phyloP scores from a whole-genome alignment of 2,329 filamentous ascomycete species.

The Pseudonectria buxi region DNA sequence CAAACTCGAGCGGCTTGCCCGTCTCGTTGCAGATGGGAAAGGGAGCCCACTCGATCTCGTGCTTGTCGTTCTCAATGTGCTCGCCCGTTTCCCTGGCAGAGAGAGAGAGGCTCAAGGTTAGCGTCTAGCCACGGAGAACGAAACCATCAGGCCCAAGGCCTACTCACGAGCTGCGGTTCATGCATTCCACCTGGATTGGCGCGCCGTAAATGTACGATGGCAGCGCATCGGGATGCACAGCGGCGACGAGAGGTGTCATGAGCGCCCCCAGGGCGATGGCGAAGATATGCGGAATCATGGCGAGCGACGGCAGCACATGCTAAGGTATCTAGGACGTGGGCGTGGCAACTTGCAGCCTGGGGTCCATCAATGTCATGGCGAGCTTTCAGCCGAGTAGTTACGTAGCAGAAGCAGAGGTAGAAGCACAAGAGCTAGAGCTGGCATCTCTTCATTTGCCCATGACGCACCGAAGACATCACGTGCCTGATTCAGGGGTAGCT shows the following conservation, averaged over 20 bases:
- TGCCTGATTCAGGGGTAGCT: no score
- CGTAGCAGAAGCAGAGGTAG: no score
- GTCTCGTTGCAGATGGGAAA: constrained; percentile 92
- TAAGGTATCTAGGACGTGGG: not conserved
- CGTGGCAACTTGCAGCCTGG: no score
- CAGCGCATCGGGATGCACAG: constrained; percentile 35
- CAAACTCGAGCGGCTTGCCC: constrained; percentile 69
- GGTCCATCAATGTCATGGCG: no score
- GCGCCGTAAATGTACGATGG: constrained; percentile 62
- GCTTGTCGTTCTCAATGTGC: constrained; percentile 72
- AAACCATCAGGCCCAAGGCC: not conserved
- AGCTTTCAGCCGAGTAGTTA: no score
- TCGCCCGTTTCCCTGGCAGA: constrained; percentile 71
- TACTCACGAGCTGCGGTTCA: constrained; percentile 67
- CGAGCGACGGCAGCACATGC: not conserved
- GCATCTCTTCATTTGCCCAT: no score
- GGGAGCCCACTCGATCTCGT: constrained; percentile 85
- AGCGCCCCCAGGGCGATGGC: not conserved
- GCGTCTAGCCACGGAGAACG: not conserved
- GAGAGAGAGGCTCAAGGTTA: not conserved
- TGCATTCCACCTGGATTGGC: constrained; percentile 62
- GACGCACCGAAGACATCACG: no score
- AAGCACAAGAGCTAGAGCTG: no score
- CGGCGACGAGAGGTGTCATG: constrained; percentile 21
- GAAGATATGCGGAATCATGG: constrained; percentile 2